Evolutionary conservation across 2,329 filamentous ascomycete species (phyloP).

Genomic region (Zymoseptoria brevis): DNA sequence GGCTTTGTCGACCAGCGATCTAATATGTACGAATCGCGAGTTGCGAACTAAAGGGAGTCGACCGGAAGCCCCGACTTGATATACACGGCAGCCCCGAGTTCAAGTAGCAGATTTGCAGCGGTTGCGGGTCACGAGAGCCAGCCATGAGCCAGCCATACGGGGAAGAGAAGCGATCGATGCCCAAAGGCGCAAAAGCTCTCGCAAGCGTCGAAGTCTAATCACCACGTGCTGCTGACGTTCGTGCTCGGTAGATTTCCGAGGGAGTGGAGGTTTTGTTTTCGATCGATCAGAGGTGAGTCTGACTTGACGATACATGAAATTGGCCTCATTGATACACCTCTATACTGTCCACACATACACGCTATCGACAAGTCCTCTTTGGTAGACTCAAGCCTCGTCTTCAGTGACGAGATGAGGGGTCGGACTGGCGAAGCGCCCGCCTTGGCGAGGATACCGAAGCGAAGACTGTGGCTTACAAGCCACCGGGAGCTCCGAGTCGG

Average conservation of each 20-base stretch:
- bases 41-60: not conserved
- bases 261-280: not conserved
- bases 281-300: not conserved
- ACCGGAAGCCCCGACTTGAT: not conserved
- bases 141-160: not conserved
- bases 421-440: not conserved
- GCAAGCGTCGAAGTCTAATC: not conserved
- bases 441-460: not conserved
- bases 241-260: not conserved
- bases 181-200: not conserved
- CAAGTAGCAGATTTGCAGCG: not conserved
- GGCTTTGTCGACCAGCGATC: not conserved
- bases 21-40: not conserved
- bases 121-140: not conserved
- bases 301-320: not conserved
- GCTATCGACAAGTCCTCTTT: not conserved
- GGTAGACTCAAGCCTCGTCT: not conserved
- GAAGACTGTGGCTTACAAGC: not conserved
- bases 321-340: no score
- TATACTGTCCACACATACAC: no score
- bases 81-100: not conserved
- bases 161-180: not conserved
- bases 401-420: slow-evolving; percentile 2
- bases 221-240: not conserved
- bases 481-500: not conserved